A percentile compares a stretch with the other conserved stretches of the same genome.
Conservation (phyloP, 257 asterid genomes). For the Penstemon davidsonii region DNA sequence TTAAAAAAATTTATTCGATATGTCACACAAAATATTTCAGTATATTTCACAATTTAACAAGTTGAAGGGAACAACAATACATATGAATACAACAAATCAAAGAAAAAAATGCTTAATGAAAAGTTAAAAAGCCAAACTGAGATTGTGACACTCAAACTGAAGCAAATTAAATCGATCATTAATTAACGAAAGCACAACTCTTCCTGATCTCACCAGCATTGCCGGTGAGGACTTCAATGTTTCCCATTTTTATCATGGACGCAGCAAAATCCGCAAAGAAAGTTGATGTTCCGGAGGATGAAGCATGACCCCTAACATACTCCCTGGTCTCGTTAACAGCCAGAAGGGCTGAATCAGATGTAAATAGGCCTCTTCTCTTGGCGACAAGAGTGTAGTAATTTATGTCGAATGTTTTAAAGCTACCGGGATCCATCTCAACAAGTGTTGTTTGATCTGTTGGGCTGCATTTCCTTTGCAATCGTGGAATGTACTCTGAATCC, state of each 20-base stretch:
- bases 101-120: too few relatives aligned
- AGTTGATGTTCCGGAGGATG: slow-evolving; percentile 5
- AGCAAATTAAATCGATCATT: background rate
- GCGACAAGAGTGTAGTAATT: slow-evolving; percentile 39
- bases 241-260: slow-evolving; percentile 54
- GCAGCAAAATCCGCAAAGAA: slow-evolving; percentile 41
- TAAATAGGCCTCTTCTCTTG: slow-evolving; percentile 46
- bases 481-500: slow-evolving; percentile 44
- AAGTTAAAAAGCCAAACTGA: too few relatives aligned
- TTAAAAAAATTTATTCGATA: too few relatives aligned
- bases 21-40: too few relatives aligned
- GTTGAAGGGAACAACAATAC: too few relatives aligned
- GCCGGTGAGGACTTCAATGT: slow-evolving; percentile 46
- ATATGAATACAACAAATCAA: too few relatives aligned
- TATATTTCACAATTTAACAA: too few relatives aligned
- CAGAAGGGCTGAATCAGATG: slow-evolving; percentile 51
- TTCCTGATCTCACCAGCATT: slow-evolving; percentile 49
- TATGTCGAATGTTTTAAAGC: slow-evolving; percentile 41
- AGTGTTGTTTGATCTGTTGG: slow-evolving; percentile 40
- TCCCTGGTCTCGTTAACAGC: slow-evolving; percentile 33
- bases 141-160: too few relatives aligned
- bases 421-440: slow-evolving; percentile 63
- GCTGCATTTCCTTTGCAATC: slow-evolving; percentile 36
- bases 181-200: slow-evolving; percentile 45
- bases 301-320: slow-evolving; percentile 33